phyloP scores from a whole-genome alignment of 495 filamentous ascomycete genomes.

The Haplographium delicatum region DNA sequence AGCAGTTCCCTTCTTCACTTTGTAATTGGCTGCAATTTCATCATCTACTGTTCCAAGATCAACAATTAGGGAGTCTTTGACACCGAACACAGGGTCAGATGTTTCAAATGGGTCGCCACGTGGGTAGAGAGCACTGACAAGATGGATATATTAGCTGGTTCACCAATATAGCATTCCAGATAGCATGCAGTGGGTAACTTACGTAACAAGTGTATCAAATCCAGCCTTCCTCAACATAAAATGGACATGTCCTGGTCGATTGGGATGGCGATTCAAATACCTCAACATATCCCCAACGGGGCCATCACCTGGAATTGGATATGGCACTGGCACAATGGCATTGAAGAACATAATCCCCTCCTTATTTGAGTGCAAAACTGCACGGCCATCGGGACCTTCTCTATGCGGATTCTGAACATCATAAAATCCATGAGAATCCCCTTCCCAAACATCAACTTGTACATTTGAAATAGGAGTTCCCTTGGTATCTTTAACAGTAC shows the following conservation, averaged over 20 bases:
- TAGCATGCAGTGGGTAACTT: not conserved
- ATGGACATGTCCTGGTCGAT: conserved; percentile 80
- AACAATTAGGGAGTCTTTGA: conserved; percentile 75
- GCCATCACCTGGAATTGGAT: conserved; percentile 83
- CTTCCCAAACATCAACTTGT: conserved; percentile 89
- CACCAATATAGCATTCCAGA: no score
- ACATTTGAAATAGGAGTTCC: conserved; percentile 62
- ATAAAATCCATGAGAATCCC: conserved; percentile 77
- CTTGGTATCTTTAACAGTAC: conserved; percentile 57
- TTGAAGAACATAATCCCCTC: conserved; percentile 80
- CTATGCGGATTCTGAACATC: conserved; percentile 77
- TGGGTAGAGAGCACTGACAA: conserved; percentile 59
- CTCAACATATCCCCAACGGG: conserved; percentile 74
- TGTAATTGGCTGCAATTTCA: conserved; percentile 47
- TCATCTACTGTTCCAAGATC: not conserved
- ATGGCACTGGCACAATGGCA: conserved; percentile 55
- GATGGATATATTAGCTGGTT: not conserved
- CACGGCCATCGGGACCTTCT: conserved; percentile 67
- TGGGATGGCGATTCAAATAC: conserved; percentile 67
- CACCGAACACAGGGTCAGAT: conserved; percentile 86
- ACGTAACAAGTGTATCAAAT: conserved; percentile 74
- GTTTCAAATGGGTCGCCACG: conserved; percentile 81
- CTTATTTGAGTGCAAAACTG: conserved; percentile 62
- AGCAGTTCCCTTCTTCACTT: conserved; percentile 60
- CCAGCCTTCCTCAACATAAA: conserved; percentile 85